Evolutionary conservation across 805 yeast genomes (phyloP), one percentile per base, ranked within the genome.

Genomic region (Millerozyma miso): DNA sequence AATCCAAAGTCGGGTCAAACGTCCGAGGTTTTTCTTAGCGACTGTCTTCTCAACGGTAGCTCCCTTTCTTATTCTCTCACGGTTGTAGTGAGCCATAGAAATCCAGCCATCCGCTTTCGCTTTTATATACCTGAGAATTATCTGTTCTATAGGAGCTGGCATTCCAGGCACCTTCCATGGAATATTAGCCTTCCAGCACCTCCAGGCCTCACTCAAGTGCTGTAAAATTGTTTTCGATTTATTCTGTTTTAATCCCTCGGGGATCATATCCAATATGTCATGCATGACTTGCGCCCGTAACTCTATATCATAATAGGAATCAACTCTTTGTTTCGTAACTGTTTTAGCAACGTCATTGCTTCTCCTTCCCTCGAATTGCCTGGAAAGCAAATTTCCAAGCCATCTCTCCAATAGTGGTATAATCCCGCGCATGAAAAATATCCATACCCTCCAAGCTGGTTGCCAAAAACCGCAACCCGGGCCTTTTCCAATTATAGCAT

Each of bases 391-490:
- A 52, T 93, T 93, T 1, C 96, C 96, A 23, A 93, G 69, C 99
- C 99, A 93, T 60, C 97, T 72, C 62, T 93, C 99, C 14, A 93
- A 67, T 40, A 93, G 63, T 0, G 99, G 99, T 18, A 89, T 83
- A 14, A 83, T 83, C 15, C 99, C 99, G 52, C 99, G 74, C 67
- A 93, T 64, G 62, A 91, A 91, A 41, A 81, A 85, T 1, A 93
- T 69, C 99, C 99, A 93, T 1, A 90, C 91, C 52, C 97, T 71
- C 99, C 98, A 93, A 1, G 97, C 87, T 0, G 99, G 99, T 58
- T 93, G 98, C 99, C 99, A 93, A 61, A 93, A 86, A 1, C 99
- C 99, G 68, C 96, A 87, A 0, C 99, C 99, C 1, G 99, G 98
- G 2, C 99, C 99, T 58, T 91, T 93, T 0, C 97, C 97, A 19